Percentiles rank a stretch among this genome's conserved stretches.
Conservation (phyloP, 225 moss, liverwort and hornwort genomes). For the Takakia lepidozioides region DNA sequence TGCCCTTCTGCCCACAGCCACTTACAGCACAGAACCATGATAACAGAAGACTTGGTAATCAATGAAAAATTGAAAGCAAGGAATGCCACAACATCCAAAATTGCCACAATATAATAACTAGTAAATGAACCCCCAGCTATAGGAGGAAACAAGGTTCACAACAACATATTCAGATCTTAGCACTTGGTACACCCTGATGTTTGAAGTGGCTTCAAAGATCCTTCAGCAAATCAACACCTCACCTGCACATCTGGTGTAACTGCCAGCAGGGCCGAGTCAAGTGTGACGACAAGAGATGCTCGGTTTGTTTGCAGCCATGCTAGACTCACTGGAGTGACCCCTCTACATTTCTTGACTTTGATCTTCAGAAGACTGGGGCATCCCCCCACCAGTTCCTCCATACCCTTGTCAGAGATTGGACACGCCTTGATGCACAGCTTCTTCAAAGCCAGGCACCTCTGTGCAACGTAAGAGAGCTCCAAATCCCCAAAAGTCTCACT, state of each 20-base stretch:
- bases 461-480: constrained; percentile 81
- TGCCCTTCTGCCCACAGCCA: not conserved
- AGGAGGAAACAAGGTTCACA: too few species aligned
- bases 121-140: too few species aligned
- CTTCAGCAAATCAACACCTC: not conserved
- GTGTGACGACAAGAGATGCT: constrained; percentile 74
- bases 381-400: constrained; percentile 84
- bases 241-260: constrained; percentile 23
- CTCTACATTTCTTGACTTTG: constrained; percentile 90
- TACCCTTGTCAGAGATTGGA: constrained; percentile 90
- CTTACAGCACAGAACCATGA: not conserved
- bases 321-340: constrained; percentile 75
- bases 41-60: too few species aligned
- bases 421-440: constrained; percentile 95
- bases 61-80: too few species aligned
- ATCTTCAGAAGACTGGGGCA: constrained; percentile 95
- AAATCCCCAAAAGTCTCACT: constrained; percentile 95
- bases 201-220: too few species aligned
- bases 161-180: too few species aligned
- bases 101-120: too few species aligned
- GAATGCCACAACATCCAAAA: too few species aligned
- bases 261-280: constrained; percentile 54
- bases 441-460: constrained; percentile 77
- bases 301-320: constrained; percentile 71
- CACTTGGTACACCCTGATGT: too few species aligned